Evolutionary conservation across 495 filamentous ascomycete species (phyloP).

Genomic region (Penicillium soppii): DNA sequence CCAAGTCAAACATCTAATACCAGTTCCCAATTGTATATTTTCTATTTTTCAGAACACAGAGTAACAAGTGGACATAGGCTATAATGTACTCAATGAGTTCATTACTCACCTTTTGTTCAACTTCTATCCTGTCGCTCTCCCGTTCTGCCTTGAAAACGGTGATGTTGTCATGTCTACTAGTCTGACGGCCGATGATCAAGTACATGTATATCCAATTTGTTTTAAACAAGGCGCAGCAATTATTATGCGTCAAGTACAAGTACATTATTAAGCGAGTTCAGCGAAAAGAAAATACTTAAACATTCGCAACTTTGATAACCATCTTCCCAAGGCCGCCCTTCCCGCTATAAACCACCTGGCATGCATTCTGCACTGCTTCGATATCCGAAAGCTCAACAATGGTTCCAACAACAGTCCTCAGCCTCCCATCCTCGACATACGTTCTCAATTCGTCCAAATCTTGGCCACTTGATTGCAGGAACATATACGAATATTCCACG

Average conservation of each 20-base stretch:
- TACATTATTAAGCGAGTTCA: not conserved
- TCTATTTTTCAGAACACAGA: no score
- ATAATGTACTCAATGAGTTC: no score
- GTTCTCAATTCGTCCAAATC: constrained; percentile 42
- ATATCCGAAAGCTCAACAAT: constrained; percentile 46
- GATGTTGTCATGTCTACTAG: no score
- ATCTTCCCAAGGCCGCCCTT: constrained; percentile 59
- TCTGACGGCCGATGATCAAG: no score
- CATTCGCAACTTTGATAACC: constrained; percentile 42
- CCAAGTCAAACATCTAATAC: no score
- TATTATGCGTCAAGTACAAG: not conserved
- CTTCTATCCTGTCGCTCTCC: no score
- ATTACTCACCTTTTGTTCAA: no score
- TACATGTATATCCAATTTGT: not conserved
- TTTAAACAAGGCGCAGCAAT: no score
- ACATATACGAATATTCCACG: constrained; percentile 38
- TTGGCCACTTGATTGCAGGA: constrained; percentile 36
- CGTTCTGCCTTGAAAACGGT: no score
- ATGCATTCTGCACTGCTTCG: constrained; percentile 41
- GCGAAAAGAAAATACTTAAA: not conserved
- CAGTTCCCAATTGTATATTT: no score
- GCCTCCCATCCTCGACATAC: constrained; percentile 43
- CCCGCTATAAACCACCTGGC: constrained; percentile 44
- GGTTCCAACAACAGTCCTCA: constrained; percentile 45
- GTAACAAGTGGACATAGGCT: no score